Base-by-base conservation (phyloP, 225 moss, liverwort and hornwort species). In the Polytrichum formosum region DNA sequence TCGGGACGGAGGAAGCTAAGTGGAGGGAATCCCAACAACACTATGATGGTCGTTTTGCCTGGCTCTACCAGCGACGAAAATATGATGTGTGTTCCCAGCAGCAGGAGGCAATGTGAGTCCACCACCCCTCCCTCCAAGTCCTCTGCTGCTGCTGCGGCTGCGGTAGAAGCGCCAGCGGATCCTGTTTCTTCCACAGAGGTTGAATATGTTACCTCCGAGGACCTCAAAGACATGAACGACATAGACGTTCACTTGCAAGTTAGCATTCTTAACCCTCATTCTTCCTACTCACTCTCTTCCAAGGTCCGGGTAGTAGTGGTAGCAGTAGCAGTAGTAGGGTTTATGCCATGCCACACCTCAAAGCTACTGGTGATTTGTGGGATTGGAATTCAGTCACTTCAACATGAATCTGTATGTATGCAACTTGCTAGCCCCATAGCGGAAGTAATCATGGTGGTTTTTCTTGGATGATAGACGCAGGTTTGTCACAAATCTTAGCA, bases 151-250 rank as follows among this genome's bases (percentile, higher is more conserved):
- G 69, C 28, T 1, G 74, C 74, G 68, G 69, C 28, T 1, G 74
- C 74, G 68, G 82, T 70, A 68, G 92, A 90, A 65, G 75, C 55
- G 60, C 63, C 76, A 22, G 65, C 71, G 22, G 85, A 77, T 33
- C 82, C 87, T 4, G 75, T 61, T 33, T 69, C 79, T 64, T 73
- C 80, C 6, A 82, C 84, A 25, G 90, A 86, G 70, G 85, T 98
- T 27, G 98, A 98, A 83, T 98, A 98, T 81, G 81, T 91, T 7
- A 16, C 81, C 19, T 94, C 98, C 1, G 92, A 94, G 79, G 90
- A 98, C 84, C 82, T 98, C 73, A 87, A 80, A 65, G 90, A 91
- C 72, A 72, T 94, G 80, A 77, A 83, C 73, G 81, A 94, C 67
- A 76, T 79, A 23, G 76, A 92, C 54, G 74, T 73, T 30, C 83